These are phyloP conservation scores for Candida nonsorbophila DNA, from an alignment of 805 yeast species.

Conservation along the genomic window DNA sequence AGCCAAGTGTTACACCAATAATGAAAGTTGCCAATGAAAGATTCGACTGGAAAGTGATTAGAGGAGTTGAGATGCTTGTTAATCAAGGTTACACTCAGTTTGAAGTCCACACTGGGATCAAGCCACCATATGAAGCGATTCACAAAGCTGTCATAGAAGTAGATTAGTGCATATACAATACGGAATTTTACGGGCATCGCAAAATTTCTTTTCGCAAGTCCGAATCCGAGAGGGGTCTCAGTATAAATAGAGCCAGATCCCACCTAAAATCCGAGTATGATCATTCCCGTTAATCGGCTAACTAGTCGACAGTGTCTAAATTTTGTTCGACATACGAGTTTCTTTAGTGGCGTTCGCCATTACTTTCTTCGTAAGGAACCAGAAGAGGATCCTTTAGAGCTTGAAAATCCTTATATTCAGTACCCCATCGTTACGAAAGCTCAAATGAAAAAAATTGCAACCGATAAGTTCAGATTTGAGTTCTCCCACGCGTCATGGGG, in stretches of 20 bases:
- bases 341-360: slow-evolving; percentile 15
- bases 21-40: slow-evolving; percentile 69
- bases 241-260: too few species aligned
- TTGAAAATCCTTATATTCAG: slow-evolving; percentile 31
- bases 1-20: slow-evolving; percentile 80
- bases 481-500: slow-evolving; percentile 42
- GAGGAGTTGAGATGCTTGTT: slow-evolving; percentile 89
- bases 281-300: too few species aligned
- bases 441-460: slow-evolving; percentile 30
- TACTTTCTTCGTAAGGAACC: slow-evolving; percentile 15
- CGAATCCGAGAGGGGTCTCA: too few species aligned
- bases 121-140: slow-evolving; percentile 58
- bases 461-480: slow-evolving; percentile 38
- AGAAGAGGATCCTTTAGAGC: slow-evolving; percentile 14
- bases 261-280: too few species aligned
- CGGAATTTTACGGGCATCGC: not conserved
- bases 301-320: too few species aligned
- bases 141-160: slow-evolving; percentile 49
- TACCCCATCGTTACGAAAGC: slow-evolving; percentile 37
- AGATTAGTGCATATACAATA: slow-evolving; percentile 3
- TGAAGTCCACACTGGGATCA: slow-evolving; percentile 62
- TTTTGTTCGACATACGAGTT: not conserved
- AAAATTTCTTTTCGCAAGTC: too few species aligned
- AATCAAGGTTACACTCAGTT: slow-evolving; percentile 92
- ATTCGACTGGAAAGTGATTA: slow-evolving; percentile 72